These are phyloP conservation scores for Knufia petricola DNA, from an alignment of 2,329 filamentous ascomycete genomes.

Conservation along the genomic window DNA sequence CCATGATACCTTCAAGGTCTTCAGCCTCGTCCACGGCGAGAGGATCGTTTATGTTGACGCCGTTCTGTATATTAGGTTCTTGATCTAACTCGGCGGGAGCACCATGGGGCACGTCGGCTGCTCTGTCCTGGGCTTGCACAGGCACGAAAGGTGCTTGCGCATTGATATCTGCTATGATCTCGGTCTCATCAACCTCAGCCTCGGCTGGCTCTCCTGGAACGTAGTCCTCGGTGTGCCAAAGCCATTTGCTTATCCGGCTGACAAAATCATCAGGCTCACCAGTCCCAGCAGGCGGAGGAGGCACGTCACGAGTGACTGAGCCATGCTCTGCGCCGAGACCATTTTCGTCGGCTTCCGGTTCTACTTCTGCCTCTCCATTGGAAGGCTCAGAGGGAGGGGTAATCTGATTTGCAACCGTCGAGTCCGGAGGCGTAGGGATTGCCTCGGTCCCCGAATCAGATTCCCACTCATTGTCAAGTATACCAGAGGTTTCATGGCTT, in stretches of 20 bases:
- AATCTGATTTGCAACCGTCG: background rate
- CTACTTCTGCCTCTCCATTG: background rate
- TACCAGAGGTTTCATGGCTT: background rate
- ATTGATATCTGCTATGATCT: slow-evolving; percentile 49
- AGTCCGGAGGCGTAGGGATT: background rate
- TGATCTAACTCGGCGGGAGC: slow-evolving; percentile 4
- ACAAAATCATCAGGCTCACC: slow-evolving; percentile 2
- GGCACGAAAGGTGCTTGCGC: slow-evolving; percentile 54
- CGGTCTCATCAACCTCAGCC: slow-evolving; percentile 46
- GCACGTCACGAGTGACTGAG: background rate
- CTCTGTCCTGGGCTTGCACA: slow-evolving; percentile 30
- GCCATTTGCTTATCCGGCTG: slow-evolving; percentile 32
- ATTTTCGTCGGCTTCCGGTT: background rate
- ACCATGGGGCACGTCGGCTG: slow-evolving; percentile 6
- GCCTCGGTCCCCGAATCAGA: background rate
- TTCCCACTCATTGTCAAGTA: background rate
- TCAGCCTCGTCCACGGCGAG: slow-evolving; percentile 62
- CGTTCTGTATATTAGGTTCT: slow-evolving; percentile 56
- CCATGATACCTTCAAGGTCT: slow-evolving; percentile 91
- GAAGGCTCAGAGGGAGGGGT: background rate
- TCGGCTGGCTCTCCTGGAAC: slow-evolving; percentile 30
- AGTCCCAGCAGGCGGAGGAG: background rate
- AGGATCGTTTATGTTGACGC: slow-evolving; percentile 55
- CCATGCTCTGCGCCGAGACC: slow-evolving; percentile 3
- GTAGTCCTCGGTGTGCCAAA: slow-evolving; percentile 35